phyloP scores from a whole-genome alignment of 768 basidiomycete species.

The Podaxis mareebaensis region DNA sequence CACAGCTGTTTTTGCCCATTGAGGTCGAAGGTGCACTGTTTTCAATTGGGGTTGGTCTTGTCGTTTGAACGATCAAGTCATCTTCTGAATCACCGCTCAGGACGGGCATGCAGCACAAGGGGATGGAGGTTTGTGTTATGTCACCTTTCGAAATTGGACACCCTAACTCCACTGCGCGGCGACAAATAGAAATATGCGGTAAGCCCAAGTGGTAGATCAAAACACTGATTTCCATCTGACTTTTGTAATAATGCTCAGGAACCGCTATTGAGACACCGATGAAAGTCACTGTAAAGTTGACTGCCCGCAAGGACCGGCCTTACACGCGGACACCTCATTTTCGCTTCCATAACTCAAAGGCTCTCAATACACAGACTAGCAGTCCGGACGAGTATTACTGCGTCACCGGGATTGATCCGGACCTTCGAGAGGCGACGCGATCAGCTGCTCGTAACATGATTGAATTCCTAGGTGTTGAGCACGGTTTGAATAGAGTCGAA shows the following conservation, averaged over 20 bases:
- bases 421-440: conserved; percentile 55
- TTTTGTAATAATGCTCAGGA: conserved; percentile 33
- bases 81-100: conserved; percentile 28
- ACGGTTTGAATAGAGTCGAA: conserved; percentile 1
- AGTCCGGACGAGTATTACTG: conserved; percentile 48
- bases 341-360: conserved; percentile 31
- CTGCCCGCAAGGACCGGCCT: conserved; percentile 55
- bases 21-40: conserved; percentile 63
- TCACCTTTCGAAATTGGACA: neutral
- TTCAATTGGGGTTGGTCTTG: conserved; percentile 52
- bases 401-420: conserved; percentile 58
- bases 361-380: conserved; percentile 11
- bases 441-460: conserved; percentile 63
- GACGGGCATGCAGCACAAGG: conserved; percentile 71
- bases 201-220: conserved; percentile 20
- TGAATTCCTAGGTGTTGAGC: conserved; percentile 43
- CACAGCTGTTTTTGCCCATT: conserved; percentile 58
- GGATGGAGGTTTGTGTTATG: conserved; percentile 51
- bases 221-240: neutral
- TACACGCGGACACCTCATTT: conserved; percentile 64
- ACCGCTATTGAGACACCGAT: conserved; percentile 68
- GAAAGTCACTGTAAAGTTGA: conserved; percentile 53
- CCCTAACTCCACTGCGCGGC: neutral
- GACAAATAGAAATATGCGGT: conserved; percentile 57
- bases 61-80: neutral